A percentile compares a stretch with the other conserved stretches of the same genome.
These are phyloP conservation scores for Papiliotrema terrestris DNA, from an alignment of 1,284 basidiomycete genomes.

Conservation along the genomic window DNA sequence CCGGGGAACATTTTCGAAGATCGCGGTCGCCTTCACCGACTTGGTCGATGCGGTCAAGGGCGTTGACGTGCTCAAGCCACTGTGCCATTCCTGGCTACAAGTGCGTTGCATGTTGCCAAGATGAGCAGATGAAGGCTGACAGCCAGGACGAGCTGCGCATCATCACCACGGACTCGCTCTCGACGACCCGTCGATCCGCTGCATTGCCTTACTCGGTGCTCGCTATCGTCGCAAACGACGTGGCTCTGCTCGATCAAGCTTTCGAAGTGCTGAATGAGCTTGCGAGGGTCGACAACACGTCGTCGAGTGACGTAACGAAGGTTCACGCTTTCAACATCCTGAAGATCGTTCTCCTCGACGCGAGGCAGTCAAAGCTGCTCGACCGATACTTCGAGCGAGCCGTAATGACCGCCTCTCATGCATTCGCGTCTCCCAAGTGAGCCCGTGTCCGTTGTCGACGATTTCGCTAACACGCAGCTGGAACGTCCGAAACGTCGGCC, in stretches of 20 bases:
- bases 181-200: slow-evolving; percentile 46
- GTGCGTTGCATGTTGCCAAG: slow-evolving; percentile 18
- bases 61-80: slow-evolving; percentile 8
- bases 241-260: slow-evolving; percentile 29
- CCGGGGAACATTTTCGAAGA: slow-evolving; percentile 45
- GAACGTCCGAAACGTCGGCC: slow-evolving; percentile 48
- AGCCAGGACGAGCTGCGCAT: slow-evolving; percentile 33
- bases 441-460: slow-evolving; percentile 5
- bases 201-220: slow-evolving; percentile 45
- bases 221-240: slow-evolving; percentile 35
- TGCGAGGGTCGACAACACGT: slow-evolving; percentile 23
- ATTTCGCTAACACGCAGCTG: slow-evolving; percentile 30
- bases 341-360: slow-evolving; percentile 46
- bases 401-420: slow-evolving; percentile 39
- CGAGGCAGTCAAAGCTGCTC: slow-evolving; percentile 36
- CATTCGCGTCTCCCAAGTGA: slow-evolving; percentile 43
- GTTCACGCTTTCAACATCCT: slow-evolving; percentile 48
- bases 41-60: slow-evolving; percentile 34
- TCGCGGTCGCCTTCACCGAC: slow-evolving; percentile 35
- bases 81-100: slow-evolving; percentile 37
- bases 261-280: slow-evolving; percentile 29
- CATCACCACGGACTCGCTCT: slow-evolving; percentile 37
- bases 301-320: slow-evolving; percentile 37
- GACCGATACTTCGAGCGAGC: slow-evolving; percentile 38
- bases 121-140: background rate